phyloP scores from a whole-genome alignment of 2,329 filamentous ascomycete genomes.

The Pseudogymnoascus pannorum region DNA sequence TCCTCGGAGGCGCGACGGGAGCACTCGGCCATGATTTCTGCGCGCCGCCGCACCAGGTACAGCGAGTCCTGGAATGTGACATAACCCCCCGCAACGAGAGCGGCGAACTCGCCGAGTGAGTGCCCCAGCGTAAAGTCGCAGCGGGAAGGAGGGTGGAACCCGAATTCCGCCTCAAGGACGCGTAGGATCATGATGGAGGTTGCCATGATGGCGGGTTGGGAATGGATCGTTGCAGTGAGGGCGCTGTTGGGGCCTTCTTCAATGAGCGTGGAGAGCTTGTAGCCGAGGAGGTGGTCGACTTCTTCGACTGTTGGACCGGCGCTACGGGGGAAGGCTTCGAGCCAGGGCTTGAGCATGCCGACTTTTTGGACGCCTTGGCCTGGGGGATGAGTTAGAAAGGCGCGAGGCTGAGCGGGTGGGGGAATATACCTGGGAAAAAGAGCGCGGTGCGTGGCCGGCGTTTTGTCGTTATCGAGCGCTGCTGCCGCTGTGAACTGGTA shows the following conservation, averaged over 20 bases:
- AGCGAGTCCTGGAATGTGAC: constrained; percentile 71
- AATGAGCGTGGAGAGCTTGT: constrained; percentile 71
- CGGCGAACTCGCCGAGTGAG: constrained; percentile 88
- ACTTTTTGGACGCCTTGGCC: constrained; percentile 86
- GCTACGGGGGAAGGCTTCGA: constrained; percentile 75
- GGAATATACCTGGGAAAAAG: constrained; percentile 36
- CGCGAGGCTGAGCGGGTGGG: background rate
- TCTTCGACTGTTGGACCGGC: constrained; percentile 73
- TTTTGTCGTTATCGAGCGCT: background rate
- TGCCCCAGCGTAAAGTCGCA: constrained; percentile 84
- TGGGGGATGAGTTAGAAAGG: constrained; percentile 30
- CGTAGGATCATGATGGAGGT: constrained; percentile 85
- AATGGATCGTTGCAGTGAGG: constrained; percentile 76
- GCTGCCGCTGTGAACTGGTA: background rate
- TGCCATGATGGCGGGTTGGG: constrained; percentile 94
- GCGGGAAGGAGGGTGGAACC: constrained; percentile 61
- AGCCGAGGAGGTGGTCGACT: constrained; percentile 70
- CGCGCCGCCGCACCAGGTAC: constrained; percentile 66
- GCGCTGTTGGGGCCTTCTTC: constrained; percentile 68
- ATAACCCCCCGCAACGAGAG: constrained; percentile 77
- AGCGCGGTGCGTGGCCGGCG: constrained; percentile 32
- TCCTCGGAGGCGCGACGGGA: constrained; percentile 57
- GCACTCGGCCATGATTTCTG: constrained; percentile 75
- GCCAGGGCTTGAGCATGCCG: constrained; percentile 80
- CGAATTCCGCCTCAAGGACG: constrained; percentile 78